Evolutionary conservation across 208 protist genomes (phyloP).

Genomic region (Crithidia mellificae): DNA sequence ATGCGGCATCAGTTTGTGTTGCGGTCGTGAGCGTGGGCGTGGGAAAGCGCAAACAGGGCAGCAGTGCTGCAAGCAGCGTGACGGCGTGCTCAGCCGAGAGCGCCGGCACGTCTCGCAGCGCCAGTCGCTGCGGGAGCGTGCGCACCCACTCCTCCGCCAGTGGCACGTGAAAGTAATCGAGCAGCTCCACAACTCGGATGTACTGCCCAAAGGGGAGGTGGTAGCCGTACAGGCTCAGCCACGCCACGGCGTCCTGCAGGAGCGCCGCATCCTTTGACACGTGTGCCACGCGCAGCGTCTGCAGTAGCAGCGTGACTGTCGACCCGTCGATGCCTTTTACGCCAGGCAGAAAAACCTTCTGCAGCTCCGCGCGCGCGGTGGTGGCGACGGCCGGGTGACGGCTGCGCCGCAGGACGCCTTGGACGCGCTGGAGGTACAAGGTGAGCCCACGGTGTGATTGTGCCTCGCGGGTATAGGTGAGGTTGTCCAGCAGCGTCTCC

Average conservation of each 20-base stretch:
- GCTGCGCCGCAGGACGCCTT: constrained; percentile 5
- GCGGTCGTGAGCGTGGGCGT: neutral
- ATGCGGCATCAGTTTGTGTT: too few species aligned
- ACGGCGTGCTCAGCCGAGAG: constrained; percentile 6
- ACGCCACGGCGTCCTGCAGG: constrained; percentile 48
- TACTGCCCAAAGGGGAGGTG: neutral
- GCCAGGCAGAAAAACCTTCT: constrained; percentile 27
- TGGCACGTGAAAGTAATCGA: constrained; percentile 13
- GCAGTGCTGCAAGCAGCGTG: constrained; percentile 9
- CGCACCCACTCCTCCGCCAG: constrained; percentile 10
- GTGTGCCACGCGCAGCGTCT: constrained; percentile 39
- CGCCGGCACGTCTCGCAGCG: neutral
- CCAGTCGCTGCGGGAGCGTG: constrained; percentile 5
- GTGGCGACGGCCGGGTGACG: neutral
- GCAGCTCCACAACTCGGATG: constrained; percentile 9
- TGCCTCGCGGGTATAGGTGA: neutral
- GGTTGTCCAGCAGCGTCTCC: neutral
- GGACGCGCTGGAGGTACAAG: constrained; percentile 20
- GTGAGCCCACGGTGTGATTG: neutral
- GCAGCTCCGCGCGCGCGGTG: constrained; percentile 2
- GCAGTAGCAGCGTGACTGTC: constrained; percentile 43
- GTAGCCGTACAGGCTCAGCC: constrained; percentile 33
- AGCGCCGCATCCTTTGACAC: constrained; percentile 30
- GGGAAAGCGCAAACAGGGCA: neutral
- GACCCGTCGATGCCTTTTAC: constrained; percentile 44